Conservation (phyloP, 768 basidiomycete genomes). For the Daedaleopsis nitida region DNA sequence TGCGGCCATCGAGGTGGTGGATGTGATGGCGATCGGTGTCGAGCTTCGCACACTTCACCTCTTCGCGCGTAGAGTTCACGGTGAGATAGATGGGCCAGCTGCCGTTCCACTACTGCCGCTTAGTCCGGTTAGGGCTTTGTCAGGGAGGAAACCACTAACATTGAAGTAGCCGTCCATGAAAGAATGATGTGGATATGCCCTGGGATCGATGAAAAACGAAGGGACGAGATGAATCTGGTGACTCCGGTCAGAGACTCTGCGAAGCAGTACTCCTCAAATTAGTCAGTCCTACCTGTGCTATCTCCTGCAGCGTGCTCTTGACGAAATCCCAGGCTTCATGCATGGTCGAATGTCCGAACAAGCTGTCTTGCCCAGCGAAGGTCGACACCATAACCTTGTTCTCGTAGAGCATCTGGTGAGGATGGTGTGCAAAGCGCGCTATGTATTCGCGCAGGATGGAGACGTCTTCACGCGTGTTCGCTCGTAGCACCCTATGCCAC, state of each 20-base stretch:
- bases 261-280: background rate
- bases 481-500: slow-evolving; percentile 34
- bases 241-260: background rate
- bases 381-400: slow-evolving; percentile 38
- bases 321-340: slow-evolving; percentile 32
- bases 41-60: slow-evolving; percentile 24
- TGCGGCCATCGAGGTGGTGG: slow-evolving; percentile 39
- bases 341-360: slow-evolving; percentile 30
- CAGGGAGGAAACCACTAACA: slow-evolving; percentile 8
- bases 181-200: slow-evolving; percentile 34
- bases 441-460: slow-evolving; percentile 30
- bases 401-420: slow-evolving; percentile 34
- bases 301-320: slow-evolving; percentile 26
- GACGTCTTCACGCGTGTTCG: slow-evolving; percentile 16
- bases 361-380: slow-evolving; percentile 40
- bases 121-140: background rate
- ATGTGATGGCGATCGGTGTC: slow-evolving; percentile 60
- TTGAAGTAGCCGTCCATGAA: slow-evolving; percentile 45
- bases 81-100: slow-evolving; percentile 46
- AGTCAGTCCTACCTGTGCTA: slow-evolving; percentile 31
- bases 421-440: slow-evolving; percentile 28
- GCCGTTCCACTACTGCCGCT: slow-evolving; percentile 32
- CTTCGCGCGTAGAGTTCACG: slow-evolving; percentile 27
- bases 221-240: slow-evolving; percentile 35
- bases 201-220: slow-evolving; percentile 32